These are phyloP conservation scores for Pyrenophora seminiperda DNA, from an alignment of 2,329 filamentous ascomycete species.

Conservation along the genomic window DNA sequence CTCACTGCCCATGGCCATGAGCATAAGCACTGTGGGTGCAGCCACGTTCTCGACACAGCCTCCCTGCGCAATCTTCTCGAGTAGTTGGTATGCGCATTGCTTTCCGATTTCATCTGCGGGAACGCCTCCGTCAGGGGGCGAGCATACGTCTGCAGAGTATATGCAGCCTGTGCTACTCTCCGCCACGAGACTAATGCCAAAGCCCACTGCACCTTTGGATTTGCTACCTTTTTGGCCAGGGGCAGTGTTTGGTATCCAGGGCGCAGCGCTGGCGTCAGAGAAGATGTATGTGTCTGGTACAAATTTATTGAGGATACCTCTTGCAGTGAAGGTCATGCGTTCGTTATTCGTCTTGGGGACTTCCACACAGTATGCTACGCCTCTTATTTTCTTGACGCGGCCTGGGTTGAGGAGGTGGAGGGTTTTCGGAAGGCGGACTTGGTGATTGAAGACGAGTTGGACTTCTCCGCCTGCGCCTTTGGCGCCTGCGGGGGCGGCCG, in stretches of 20 bases:
- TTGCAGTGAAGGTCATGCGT: slow-evolving; percentile 88
- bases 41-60: slow-evolving; percentile 79
- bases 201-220: slow-evolving; percentile 78
- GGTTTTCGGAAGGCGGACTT: slow-evolving; percentile 91
- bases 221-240: slow-evolving; percentile 63
- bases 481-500: slow-evolving; percentile 70
- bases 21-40: slow-evolving; percentile 73
- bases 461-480: slow-evolving; percentile 86
- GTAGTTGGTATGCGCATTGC: slow-evolving; percentile 83
- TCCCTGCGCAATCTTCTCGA: slow-evolving; percentile 80
- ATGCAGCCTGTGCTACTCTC: slow-evolving; percentile 84
- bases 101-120: slow-evolving; percentile 90
- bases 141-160: slow-evolving; percentile 83
- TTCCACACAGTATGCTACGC: slow-evolving; percentile 91
- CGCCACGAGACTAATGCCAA: slow-evolving; percentile 87
- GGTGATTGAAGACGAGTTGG: slow-evolving; percentile 91
- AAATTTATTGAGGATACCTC: slow-evolving; percentile 81
- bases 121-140: slow-evolving; percentile 76
- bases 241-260: slow-evolving; percentile 69
- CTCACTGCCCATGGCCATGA: slow-evolving; percentile 98
- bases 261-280: slow-evolving; percentile 67
- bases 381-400: slow-evolving; percentile 83
- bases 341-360: slow-evolving; percentile 92
- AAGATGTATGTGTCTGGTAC: slow-evolving; percentile 90
- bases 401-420: slow-evolving; percentile 85